Percentiles rank a stretch among this genome's conserved stretches.
Evolutionary conservation across 495 filamentous ascomycete species (phyloP).

Genomic region (Penicillium herquei): DNA sequence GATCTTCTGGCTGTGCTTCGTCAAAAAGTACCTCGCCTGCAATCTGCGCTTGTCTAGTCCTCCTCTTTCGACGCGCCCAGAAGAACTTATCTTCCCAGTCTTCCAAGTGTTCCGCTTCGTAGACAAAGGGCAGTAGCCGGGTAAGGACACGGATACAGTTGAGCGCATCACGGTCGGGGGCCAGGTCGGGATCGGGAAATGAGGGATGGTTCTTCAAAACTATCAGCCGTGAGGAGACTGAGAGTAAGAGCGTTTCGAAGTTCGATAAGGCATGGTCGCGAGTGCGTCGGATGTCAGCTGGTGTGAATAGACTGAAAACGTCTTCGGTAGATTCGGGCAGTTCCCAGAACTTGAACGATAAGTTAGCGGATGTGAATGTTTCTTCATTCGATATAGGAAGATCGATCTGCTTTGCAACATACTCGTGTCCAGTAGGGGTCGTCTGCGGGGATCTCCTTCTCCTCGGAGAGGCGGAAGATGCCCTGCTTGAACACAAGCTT

Average conservation of each 20-base stretch:
- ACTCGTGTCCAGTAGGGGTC: slow-evolving; percentile 94
- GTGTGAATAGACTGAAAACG: slow-evolving; percentile 94
- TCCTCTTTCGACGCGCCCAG: slow-evolving; percentile 74
- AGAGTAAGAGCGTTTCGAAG: slow-evolving; percentile 84
- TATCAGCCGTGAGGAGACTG: slow-evolving; percentile 76
- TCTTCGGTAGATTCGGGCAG: slow-evolving; percentile 95
- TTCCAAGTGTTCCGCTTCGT: slow-evolving; percentile 84
- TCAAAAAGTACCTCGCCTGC: slow-evolving; percentile 83
- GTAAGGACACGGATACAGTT: slow-evolving; percentile 94
- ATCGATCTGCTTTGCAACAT: slow-evolving; percentile 15
- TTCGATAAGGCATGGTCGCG: slow-evolving; percentile 85
- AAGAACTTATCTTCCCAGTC: slow-evolving; percentile 92
- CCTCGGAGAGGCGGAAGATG: slow-evolving; percentile 94
- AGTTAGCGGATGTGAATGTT: slow-evolving; percentile 4
- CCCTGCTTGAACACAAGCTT: slow-evolving; percentile 99
- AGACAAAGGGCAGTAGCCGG: slow-evolving; percentile 86
- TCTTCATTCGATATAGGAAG: background rate
- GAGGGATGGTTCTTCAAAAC: slow-evolving; percentile 82
- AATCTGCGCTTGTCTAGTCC: slow-evolving; percentile 47
- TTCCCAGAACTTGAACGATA: slow-evolving; percentile 81
- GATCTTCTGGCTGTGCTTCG: slow-evolving; percentile 57
- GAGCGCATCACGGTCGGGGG: slow-evolving; percentile 84
- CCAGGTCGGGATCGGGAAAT: slow-evolving; percentile 83
- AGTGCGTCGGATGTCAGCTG: slow-evolving; percentile 87
- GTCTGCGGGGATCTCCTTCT: slow-evolving; percentile 80